phyloP scores from a whole-genome alignment of 371 early-diverging fungal genomes.

The Parasitella parasitica region DNA sequence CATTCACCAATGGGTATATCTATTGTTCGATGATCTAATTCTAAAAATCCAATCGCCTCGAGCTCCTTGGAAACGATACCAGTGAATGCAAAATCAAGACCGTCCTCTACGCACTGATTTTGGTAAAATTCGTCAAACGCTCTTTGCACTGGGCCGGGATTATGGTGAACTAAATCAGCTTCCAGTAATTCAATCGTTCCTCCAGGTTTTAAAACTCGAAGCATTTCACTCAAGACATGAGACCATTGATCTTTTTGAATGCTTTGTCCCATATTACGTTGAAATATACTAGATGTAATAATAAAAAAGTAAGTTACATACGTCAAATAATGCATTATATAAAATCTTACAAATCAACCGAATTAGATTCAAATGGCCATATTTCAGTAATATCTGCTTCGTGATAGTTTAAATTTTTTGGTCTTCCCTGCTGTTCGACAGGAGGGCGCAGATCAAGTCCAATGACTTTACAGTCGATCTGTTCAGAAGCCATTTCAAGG shows the following conservation, averaged over 20 bases:
- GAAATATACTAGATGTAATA: constrained; percentile 33
- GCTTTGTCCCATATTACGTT: constrained; percentile 39
- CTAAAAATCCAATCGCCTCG: constrained; percentile 24
- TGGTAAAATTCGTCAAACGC: constrained; percentile 45
- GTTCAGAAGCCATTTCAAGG: constrained; percentile 57
- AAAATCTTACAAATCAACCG: constrained; percentile 44
- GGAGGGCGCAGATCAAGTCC: constrained; percentile 56
- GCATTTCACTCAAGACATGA: constrained; percentile 37
- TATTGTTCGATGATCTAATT: constrained; percentile 26
- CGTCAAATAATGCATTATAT: not conserved
- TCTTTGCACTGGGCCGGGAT: constrained; percentile 47
- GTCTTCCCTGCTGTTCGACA: constrained; percentile 29
- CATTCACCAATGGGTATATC: constrained; percentile 54
- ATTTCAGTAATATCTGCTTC: constrained; percentile 37
- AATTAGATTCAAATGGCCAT: constrained; percentile 38
- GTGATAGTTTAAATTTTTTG: constrained; percentile 37
- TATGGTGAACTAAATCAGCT: constrained; percentile 44
- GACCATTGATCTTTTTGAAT: constrained; percentile 41
- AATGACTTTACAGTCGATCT: constrained; percentile 41
- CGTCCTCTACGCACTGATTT: constrained; percentile 31
- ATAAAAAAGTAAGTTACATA: not conserved
- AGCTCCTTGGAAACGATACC: constrained; percentile 23
- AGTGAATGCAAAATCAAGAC: constrained; percentile 36
- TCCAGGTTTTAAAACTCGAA: constrained; percentile 41
- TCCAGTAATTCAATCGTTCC: constrained; percentile 48